Conservation (phyloP, 2,329 filamentous ascomycete genomes). For the Claviceps sp. region DNA sequence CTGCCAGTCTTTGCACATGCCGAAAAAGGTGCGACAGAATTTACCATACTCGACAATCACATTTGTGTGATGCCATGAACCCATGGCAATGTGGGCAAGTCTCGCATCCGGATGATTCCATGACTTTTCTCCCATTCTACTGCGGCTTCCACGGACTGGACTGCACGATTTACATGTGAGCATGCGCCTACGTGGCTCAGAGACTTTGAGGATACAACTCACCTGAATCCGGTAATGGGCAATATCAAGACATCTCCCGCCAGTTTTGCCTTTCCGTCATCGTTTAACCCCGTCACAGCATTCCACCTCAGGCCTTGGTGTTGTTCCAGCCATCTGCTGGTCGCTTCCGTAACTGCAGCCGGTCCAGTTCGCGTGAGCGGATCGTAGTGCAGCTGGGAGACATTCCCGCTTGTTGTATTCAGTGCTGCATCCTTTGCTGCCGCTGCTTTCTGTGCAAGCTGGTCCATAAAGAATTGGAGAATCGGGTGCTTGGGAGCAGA, state of each 20-base stretch:
- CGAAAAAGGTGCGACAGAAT: slow-evolving; percentile 11
- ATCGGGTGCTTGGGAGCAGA: slow-evolving; percentile 10
- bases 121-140: slow-evolving; percentile 12
- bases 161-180: not conserved
- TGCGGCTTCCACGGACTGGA: slow-evolving; percentile 7
- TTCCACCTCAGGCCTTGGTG: slow-evolving; percentile 10
- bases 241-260: slow-evolving; percentile 10
- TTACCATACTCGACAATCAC: slow-evolving; percentile 10
- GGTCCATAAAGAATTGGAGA: slow-evolving; percentile 9
- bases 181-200: not conserved
- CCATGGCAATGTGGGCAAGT: slow-evolving; percentile 10
- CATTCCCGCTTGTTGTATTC: not conserved
- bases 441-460: slow-evolving; percentile 5
- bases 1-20: slow-evolving; percentile 10
- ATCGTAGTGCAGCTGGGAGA: slow-evolving; percentile 5
- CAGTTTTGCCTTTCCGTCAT: slow-evolving; percentile 10
- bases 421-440: slow-evolving; percentile 1
- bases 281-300: slow-evolving; percentile 10
- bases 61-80: slow-evolving; percentile 11
- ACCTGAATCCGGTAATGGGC: slow-evolving; percentile 13
- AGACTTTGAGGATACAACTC: not conserved
- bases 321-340: slow-evolving; percentile 9
- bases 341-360: slow-evolving; percentile 12
- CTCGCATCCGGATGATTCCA: slow-evolving; percentile 9
- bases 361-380: slow-evolving; percentile 12